Conservation (phyloP, 352 stramenopile species). For the Pythium utonaiense region DNA sequence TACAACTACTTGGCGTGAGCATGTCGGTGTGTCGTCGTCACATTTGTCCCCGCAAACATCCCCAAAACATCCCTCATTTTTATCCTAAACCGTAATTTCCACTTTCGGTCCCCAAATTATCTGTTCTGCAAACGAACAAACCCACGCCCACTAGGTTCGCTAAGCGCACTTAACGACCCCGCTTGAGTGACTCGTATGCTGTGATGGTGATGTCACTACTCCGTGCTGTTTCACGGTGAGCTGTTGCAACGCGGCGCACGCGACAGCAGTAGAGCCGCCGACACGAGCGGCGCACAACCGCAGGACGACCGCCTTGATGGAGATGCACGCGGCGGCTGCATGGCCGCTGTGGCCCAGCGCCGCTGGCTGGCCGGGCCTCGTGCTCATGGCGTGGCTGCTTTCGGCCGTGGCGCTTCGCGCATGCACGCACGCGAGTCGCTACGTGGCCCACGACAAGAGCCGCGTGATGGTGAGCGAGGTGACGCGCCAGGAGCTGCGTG, state of each 20-base stretch:
- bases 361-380: not conserved
- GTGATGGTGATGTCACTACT: conserved; percentile 8
- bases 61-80: too few species aligned
- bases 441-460: not conserved
- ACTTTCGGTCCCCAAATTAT: too few species aligned
- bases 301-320: not conserved
- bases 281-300: conserved; percentile 1
- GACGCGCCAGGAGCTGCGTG: conserved; percentile 11
- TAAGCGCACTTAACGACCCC: conserved; percentile 16
- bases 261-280: not conserved
- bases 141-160: not conserved
- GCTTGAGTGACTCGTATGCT: conserved; percentile 2
- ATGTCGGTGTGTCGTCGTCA: not conserved
- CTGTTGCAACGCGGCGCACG: conserved; percentile 20
- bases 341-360: not conserved
- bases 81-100: not conserved
- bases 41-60: not conserved
- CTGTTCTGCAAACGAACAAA: too few species aligned
- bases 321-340: conserved; percentile 1
- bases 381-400: not conserved
- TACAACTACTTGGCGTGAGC: conserved; percentile 83
- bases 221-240: conserved; percentile 1
- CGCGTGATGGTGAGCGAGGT: conserved; percentile 23
- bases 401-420: not conserved
- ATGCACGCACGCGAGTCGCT: not conserved